A percentile compares a stretch with the other conserved stretches of the same genome.
These are phyloP conservation scores for Letharia columbiana DNA, from an alignment of 495 filamentous ascomycete species.

Conservation along the genomic window DNA sequence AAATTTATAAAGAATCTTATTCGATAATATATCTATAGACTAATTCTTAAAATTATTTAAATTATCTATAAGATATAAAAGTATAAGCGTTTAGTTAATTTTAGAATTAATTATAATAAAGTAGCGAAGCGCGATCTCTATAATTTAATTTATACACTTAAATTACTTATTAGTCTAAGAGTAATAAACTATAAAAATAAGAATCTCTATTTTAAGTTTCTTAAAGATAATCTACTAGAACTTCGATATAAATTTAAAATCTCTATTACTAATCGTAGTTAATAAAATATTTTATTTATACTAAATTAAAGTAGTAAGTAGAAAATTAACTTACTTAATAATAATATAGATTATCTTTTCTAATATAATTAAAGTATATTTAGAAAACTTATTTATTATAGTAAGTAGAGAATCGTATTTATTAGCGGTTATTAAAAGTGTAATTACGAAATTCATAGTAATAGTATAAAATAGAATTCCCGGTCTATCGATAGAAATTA, in stretches of 20 bases:
- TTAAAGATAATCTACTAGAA: not conserved
- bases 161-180: constrained; percentile 8
- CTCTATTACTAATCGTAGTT: not conserved
- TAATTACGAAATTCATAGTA: not conserved
- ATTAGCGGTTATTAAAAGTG: not conserved
- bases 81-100: not conserved
- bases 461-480: constrained; percentile 11
- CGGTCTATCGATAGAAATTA: not conserved
- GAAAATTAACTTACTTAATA: not conserved
- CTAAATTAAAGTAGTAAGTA: not conserved
- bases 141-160: not conserved
- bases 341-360: not conserved
- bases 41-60: constrained; percentile 3
- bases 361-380: not conserved
- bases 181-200: not conserved
- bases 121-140: not conserved
- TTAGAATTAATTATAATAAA: not conserved
- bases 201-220: not conserved
- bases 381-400: constrained; percentile 6
- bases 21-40: not conserved
- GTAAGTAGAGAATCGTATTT: not conserved
- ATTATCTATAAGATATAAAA: not conserved
- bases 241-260: constrained; percentile 5
- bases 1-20: not conserved
- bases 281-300: constrained; percentile 7